phyloP scores from a whole-genome alignment of 2,329 filamentous ascomycete species.

The Monilinia polystroma region DNA sequence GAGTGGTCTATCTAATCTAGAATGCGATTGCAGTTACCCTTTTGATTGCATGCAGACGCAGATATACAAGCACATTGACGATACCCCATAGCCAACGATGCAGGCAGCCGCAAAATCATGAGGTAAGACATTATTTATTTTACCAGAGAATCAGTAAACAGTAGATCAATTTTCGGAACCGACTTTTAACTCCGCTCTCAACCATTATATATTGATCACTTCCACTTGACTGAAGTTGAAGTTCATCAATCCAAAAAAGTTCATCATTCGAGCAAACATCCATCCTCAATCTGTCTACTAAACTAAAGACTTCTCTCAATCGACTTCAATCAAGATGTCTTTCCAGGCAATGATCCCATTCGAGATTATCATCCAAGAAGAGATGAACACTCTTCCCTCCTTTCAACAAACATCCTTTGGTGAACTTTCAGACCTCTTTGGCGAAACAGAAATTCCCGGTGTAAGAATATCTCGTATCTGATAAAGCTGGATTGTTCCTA shows the following conservation, averaged over 20 bases:
- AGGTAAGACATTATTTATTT: slow-evolving; percentile 1
- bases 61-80: not conserved
- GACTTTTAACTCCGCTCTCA: not conserved
- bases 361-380: slow-evolving; percentile 7
- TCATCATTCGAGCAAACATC: slow-evolving; percentile 1
- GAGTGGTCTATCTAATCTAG: not conserved
- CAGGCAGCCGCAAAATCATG: slow-evolving; percentile 9
- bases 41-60: slow-evolving; percentile 18
- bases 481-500: slow-evolving; percentile 16
- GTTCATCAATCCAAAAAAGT: slow-evolving; percentile 3
- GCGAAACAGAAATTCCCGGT: slow-evolving; percentile 17
- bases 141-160: not conserved
- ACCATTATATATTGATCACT: slow-evolving; percentile 16
- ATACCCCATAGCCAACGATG: not conserved
- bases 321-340: slow-evolving; percentile 18
- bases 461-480: slow-evolving; percentile 4
- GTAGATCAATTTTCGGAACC: not conserved
- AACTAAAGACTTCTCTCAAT: not conserved
- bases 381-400: slow-evolving; percentile 10
- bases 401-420: not conserved
- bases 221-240: slow-evolving; percentile 7
- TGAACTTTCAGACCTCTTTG: slow-evolving; percentile 2
- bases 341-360: slow-evolving; percentile 8
- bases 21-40: slow-evolving; percentile 4
- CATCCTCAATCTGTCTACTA: not conserved